Conservation (phyloP, 495 filamentous ascomycete species). For the Cryomyces antarcticus region DNA sequence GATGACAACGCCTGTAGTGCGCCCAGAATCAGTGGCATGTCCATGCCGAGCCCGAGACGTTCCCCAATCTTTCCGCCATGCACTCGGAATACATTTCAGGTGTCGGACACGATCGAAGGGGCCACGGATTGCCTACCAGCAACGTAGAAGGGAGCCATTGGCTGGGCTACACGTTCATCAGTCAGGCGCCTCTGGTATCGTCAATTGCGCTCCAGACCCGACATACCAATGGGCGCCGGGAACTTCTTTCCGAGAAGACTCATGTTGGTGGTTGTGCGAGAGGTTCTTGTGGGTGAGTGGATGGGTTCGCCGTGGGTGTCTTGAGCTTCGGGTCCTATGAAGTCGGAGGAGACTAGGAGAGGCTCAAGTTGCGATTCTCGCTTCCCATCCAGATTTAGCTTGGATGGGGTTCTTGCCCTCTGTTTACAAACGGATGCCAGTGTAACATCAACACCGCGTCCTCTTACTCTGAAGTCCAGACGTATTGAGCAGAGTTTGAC, state of each 20-base stretch:
- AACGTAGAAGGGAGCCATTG: slow-evolving; percentile 78
- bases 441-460: background rate
- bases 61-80: no score
- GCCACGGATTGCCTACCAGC: slow-evolving; percentile 48
- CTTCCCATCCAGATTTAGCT: no score
- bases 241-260: slow-evolving; percentile 84
- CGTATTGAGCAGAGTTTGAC: no score
- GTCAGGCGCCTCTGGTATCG: background rate
- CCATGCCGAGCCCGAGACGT: no score
- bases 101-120: background rate
- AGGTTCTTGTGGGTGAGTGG: background rate
- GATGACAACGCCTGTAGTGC: slow-evolving; percentile 48
- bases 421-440: background rate
- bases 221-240: slow-evolving; percentile 67
- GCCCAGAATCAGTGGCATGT: background rate
- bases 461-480: background rate
- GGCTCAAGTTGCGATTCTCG: no score
- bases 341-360: no score
- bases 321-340: background rate
- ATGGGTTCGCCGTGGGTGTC: background rate
- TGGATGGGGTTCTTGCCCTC: no score
- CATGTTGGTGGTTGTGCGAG: slow-evolving; percentile 33
- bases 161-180: slow-evolving; percentile 41
- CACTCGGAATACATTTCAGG: background rate
- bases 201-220: slow-evolving; percentile 4